phyloP scores from a whole-genome alignment of 805 yeast genomes.

The Tetrapisispora arboricola region DNA sequence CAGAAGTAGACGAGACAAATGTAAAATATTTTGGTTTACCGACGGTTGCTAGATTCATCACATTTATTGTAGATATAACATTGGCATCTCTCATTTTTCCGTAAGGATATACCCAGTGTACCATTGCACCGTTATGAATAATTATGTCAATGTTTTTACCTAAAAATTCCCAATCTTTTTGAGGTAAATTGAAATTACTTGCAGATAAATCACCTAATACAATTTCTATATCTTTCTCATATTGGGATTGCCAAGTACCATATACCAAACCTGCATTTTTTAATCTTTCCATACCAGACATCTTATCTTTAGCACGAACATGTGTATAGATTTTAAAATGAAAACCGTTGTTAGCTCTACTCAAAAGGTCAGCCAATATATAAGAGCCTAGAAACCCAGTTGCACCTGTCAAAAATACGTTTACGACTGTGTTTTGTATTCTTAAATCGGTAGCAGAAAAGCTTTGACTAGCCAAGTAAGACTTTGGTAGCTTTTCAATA shows the following conservation, averaged over 20 bases:
- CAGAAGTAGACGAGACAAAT: constrained; percentile 93
- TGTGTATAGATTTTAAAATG: constrained; percentile 69
- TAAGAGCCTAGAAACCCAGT: constrained; percentile 96
- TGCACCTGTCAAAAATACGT: constrained; percentile 84
- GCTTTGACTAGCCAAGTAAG: constrained; percentile 36
- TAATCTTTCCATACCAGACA: constrained; percentile 67
- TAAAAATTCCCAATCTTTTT: constrained; percentile 47
- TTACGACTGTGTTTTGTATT: constrained; percentile 30
- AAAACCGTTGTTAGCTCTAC: constrained; percentile 33
- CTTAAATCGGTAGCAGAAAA: constrained; percentile 13
- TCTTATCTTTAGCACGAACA: constrained; percentile 70
- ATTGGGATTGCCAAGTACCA: constrained; percentile 52
- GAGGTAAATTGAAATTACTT: constrained; percentile 59
- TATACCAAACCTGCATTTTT: constrained; percentile 66
- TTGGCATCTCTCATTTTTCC: constrained; percentile 83
- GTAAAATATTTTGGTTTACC: constrained; percentile 72
- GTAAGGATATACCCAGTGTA: constrained; percentile 98
- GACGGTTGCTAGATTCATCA: constrained; percentile 60
- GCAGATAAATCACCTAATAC: constrained; percentile 76
- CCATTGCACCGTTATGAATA: constrained; percentile 94
- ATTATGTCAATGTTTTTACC: constrained; percentile 62
- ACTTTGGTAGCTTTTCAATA: constrained; percentile 31
- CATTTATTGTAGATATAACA: constrained; percentile 78
- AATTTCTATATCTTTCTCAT: constrained; percentile 49
- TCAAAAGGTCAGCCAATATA: constrained; percentile 66